Evolutionary conservation across 2,329 filamentous ascomycete genomes (phyloP), one percentile per base, ranked within the genome.

Genomic region (Xylaria multiplex): DNA sequence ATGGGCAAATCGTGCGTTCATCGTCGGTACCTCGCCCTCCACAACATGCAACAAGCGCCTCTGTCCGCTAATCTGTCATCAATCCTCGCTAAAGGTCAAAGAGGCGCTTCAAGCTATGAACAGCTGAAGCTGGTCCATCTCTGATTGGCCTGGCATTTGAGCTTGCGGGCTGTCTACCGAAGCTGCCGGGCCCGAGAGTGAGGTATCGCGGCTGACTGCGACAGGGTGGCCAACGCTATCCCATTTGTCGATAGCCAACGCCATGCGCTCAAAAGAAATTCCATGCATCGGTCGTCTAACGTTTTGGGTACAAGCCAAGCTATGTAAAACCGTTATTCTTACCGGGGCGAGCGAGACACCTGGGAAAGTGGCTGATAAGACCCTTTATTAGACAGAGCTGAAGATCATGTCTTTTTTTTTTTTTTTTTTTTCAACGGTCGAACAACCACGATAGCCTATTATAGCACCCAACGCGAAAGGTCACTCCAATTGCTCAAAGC

Each of bases 151-250:
- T 61, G 57, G 59, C 19, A 48, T 45, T 54, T 43, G 62, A 32
- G 59, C 30, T 62, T 52, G 27, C 22, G 32, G 54, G 54, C 53
- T 61, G 13, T 63, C 59, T 64, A 50, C 46, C 22, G 56, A 58
- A 54, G 27, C 62, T 61, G 56, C 55, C 59, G 61, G 67, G 60
- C 65, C 66, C 66, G 66, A 66, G 53, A 11, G 52, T 24, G 55
- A 54, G 42, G 35, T 24, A 35, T 48, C 6, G 49, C 27, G 45
- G 64, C 65, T 67, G 65, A 54, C 53, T 59, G 55, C 46, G 45
- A 16, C 24, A 61, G 32, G 52, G 43, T 30, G 58, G 40, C 48
- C 43, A n/a, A 57, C 58, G 42, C 19, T 13, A 19, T 57, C 56
- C 22, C 50, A 56, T 57, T 54, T 59, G 55, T 27, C 56, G 16